Evolutionary conservation across 768 basidiomycete genomes (phyloP), one percentile per base, ranked within the genome.

Genomic region (Kwoniella pini): DNA sequence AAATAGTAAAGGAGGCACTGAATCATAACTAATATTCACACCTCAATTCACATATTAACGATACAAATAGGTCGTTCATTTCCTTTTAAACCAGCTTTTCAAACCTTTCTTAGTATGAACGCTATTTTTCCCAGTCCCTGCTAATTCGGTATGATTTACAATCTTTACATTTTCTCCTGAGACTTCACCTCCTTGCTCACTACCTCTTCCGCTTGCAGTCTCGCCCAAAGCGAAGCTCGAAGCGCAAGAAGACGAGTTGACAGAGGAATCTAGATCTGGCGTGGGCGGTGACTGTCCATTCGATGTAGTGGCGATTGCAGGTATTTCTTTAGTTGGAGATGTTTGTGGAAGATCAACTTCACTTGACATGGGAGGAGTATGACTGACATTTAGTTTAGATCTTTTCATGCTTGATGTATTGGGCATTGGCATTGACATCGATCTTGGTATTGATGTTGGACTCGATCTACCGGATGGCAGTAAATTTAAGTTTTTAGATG

Each of bases 381-480:
- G 55, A 24, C 44, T 46, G 17, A 57, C 55, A 45, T 45, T 27
- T 38, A 57, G 36, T 49, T 48, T 57, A 9, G 55, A 57, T 46
- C 55, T 44, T 36, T 45, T 33, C 6, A 50, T n/a, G 19, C 15
- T 7, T 39, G 26, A 17, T 27, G 27, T 17, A 33, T 24, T 26
- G 24, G 45, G 24, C 2, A 50, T 50, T 2, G 57, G 57, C 57
- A 59, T 59, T 5, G 57, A 59, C 22, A 28, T 17, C 2, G 57
- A 59, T 31, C 57, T 27, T 17, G 57, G 57, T 19, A 59, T 27
- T 2, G 33, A 21, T 13, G 54, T 45, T 4, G 22, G 42, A 11
- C 15, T 2, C n/a, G 39, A 27, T 39, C 26, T 3, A n/a, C 27
- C 22, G 4, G 24, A 12, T 22, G 46, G 19, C 5, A 31, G 27